Evolutionary conservation across 2,329 filamentous ascomycete species (phyloP), one percentile per base, ranked within the genome.

Genomic region (Xylaria sp.): DNA sequence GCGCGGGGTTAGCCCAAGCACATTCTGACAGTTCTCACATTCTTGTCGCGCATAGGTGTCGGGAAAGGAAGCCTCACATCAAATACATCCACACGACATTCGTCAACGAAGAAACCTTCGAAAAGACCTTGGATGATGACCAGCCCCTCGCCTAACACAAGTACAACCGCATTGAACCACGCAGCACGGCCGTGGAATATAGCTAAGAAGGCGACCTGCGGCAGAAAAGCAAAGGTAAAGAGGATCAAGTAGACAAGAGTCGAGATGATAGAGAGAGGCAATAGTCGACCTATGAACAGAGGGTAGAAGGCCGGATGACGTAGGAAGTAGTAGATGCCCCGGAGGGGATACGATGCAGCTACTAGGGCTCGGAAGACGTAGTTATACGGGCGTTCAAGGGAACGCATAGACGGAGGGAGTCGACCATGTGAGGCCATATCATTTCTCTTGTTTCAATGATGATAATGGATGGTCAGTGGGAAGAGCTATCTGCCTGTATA

Each of bases 171-270:
- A 75, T 94, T 98, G 66, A 97, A 82, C 92, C 94, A 97, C n/a
- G 96, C 96, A 37, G 90, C 91, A 68, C 89, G 87, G 25, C 92
- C 92, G 76, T 98, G 94, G 79, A 98, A 98, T 74, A 98, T 88
- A 18, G 92, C 90, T 25, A 99, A 87, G 76, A 99, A 93, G 1
- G 93, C 92, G 65, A 94, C 94, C 78, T 98, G 93, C 0, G 95
- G 95, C 2, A 98, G 82, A 75, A 97, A 98, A 0, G 93, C 86
- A 80, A 96, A 97, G 13, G 93, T 85, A 80, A 98, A 98, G 23
- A 98, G 88, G 23, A 97, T 84, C n/a, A 90, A 83, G 71, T 97
- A 93, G 15, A 98, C 92, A 64, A 96, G 89, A 15, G 91, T 83
- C 0, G 94, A 97, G 13, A 98, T 90, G 15, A 98, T 83, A 2